Conservation (phyloP, 2,329 filamentous ascomycete genomes). For the Epichloe coenophiala region DNA sequence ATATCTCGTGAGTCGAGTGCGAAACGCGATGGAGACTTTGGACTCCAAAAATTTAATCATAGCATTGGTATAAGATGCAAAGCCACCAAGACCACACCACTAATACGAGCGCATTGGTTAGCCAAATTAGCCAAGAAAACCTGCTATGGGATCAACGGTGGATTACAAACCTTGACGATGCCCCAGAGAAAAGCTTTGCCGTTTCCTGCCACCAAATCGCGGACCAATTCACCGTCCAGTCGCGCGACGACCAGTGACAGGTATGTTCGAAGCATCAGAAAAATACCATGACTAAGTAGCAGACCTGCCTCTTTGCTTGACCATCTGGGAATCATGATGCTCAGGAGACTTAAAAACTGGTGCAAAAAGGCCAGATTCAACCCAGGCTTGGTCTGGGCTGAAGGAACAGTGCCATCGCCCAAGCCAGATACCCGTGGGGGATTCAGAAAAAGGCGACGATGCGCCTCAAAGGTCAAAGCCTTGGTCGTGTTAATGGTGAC, state of each 20-base stretch:
- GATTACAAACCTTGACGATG: conserved; percentile 52
- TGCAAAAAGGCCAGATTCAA: conserved; percentile 97
- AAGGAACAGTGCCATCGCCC: conserved; percentile 62
- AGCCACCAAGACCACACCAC: conserved; percentile 87
- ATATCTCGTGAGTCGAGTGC: conserved; percentile 85
- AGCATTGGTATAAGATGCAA: conserved; percentile 94
- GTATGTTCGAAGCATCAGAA: conserved; percentile 85
- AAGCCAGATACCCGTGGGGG: conserved; percentile 74
- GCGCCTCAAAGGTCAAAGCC: conserved; percentile 87
- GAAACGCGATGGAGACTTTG: conserved; percentile 96
- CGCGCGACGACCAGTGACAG: conserved; percentile 85
- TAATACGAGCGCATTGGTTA: conserved; percentile 14
- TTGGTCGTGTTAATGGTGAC: conserved; percentile 87
- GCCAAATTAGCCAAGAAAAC: not conserved
- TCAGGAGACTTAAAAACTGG: conserved; percentile 89
- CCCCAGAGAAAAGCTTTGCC: conserved; percentile 80
- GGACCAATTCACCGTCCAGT: conserved; percentile 88
- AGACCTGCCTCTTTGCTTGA: conserved; percentile 90
- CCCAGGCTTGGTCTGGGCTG: conserved; percentile 82
- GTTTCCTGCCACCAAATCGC: conserved; percentile 90
- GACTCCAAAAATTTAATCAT: conserved; percentile 99
- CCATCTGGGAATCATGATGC: conserved; percentile 95
- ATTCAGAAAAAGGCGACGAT: conserved; percentile 83
- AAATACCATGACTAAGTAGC: conserved; percentile 75
- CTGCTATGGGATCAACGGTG: not conserved